These are phyloP conservation scores for Globisporangium radiosum DNA, from an alignment of 352 stramenopile genomes.

Conservation along the genomic window DNA sequence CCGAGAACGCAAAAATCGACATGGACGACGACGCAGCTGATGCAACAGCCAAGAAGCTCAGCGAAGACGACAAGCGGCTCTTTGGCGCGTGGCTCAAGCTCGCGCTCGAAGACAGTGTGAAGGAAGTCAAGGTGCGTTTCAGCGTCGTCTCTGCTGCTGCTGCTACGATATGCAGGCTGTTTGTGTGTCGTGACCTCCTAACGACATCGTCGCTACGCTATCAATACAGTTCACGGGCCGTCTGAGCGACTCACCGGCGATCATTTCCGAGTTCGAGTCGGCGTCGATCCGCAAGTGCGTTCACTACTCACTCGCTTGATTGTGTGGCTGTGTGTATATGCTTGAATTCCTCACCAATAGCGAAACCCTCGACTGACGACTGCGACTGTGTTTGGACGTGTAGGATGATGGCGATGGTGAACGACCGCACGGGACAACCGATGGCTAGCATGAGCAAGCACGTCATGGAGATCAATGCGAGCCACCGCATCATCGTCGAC, in stretches of 20 bases:
- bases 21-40: slow-evolving; percentile 64
- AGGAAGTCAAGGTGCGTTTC: slow-evolving; percentile 70
- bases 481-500: slow-evolving; percentile 95
- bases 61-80: slow-evolving; percentile 76
- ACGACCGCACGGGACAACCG: slow-evolving; percentile 64
- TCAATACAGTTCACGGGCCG: slow-evolving; percentile 66
- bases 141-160: too few relatives aligned
- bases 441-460: slow-evolving; percentile 81
- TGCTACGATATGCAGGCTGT: neutral
- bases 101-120: slow-evolving; percentile 86
- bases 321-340: too few relatives aligned
- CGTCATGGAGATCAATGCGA: slow-evolving; percentile 98
- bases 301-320: neutral
- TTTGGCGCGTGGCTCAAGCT: slow-evolving; percentile 94
- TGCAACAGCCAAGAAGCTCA: slow-evolving; percentile 51
- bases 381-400: neutral
- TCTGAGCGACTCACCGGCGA: slow-evolving; percentile 96
- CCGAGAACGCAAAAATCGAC: slow-evolving; percentile 95
- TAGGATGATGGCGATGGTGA: slow-evolving; percentile 98
- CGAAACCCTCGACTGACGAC: neutral
- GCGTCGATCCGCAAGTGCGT: slow-evolving; percentile 91
- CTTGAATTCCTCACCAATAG: too few relatives aligned
- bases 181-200: too few relatives aligned
- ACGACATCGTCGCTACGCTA: too few relatives aligned
- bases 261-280: slow-evolving; percentile 98